Percentiles rank a stretch among this genome's conserved stretches.
phyloP scores from a whole-genome alignment of 148 eudicot species.

The Amaranthus palmeri region DNA sequence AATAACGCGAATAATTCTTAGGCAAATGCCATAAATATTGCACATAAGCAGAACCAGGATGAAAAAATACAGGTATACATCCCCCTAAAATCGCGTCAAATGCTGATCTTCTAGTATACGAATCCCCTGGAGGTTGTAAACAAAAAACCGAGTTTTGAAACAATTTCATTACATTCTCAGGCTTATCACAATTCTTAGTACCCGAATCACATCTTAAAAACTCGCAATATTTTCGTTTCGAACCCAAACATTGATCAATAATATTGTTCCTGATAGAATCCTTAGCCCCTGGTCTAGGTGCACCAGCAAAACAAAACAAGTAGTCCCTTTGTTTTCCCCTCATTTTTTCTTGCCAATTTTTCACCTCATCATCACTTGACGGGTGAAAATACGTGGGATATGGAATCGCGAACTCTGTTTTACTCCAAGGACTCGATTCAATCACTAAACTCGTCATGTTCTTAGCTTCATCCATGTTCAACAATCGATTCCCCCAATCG shows the following conservation, averaged over 20 bases:
- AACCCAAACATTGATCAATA: slow-evolving; percentile 43
- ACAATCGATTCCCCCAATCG: slow-evolving; percentile 61
- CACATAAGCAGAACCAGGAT: slow-evolving; percentile 58
- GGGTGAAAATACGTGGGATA: slow-evolving; percentile 89
- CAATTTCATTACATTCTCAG: slow-evolving; percentile 36
- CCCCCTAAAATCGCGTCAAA: slow-evolving; percentile 70
- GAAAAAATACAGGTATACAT: slow-evolving; percentile 74
- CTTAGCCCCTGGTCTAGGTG: slow-evolving; percentile 40
- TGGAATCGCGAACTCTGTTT: slow-evolving; percentile 62
- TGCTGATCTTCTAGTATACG: slow-evolving; percentile 60
- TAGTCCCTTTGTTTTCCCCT: slow-evolving; percentile 27
- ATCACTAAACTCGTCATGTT: slow-evolving; percentile 63
- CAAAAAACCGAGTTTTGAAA: slow-evolving; percentile 64
- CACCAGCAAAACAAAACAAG: slow-evolving; percentile 58
- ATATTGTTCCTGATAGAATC: slow-evolving; percentile 49
- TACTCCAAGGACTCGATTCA: slow-evolving; percentile 69
- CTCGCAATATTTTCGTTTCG: slow-evolving; percentile 35
- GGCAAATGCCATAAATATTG: slow-evolving; percentile 90
- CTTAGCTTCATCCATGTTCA: slow-evolving; percentile 47
- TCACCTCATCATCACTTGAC: slow-evolving; percentile 40
- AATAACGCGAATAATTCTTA: slow-evolving; percentile 41
- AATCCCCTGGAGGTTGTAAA: slow-evolving; percentile 83
- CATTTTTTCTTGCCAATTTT: slow-evolving; percentile 55
- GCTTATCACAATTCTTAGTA: slow-evolving; percentile 39
- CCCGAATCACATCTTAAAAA: slow-evolving; percentile 34